Conservation (phyloP, 495 filamentous ascomycete genomes). For the Aspergillus sparsus region DNA sequence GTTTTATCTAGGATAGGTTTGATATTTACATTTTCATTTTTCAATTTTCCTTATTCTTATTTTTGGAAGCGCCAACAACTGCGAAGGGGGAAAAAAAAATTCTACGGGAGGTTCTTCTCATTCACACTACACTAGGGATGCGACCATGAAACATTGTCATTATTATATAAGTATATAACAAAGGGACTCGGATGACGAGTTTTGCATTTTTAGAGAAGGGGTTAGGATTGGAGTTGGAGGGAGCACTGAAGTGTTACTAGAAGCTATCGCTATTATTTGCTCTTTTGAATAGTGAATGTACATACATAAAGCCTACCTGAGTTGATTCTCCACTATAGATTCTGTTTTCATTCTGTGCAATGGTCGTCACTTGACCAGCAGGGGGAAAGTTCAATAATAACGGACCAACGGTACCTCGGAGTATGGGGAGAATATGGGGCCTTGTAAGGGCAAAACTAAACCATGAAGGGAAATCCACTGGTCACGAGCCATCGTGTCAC, state of each 20-base stretch:
- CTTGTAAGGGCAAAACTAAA: background rate
- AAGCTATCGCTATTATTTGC: background rate
- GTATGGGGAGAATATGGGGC: background rate
- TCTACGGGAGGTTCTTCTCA: conserved; percentile 12
- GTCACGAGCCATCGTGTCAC: too few species aligned
- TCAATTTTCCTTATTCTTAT: conserved; percentile 15
- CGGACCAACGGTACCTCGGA: too few species aligned
- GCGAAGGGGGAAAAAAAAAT: conserved; percentile 1
- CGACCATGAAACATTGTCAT: conserved; percentile 24
- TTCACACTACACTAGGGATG: conserved; percentile 24
- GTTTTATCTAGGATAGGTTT: too few species aligned
- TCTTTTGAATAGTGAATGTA: background rate
- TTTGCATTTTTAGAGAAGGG: conserved; percentile 21
- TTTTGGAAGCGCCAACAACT: conserved; percentile 8
- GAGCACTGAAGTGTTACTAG: background rate
- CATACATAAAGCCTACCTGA: conserved; percentile 2
- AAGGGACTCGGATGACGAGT: background rate
- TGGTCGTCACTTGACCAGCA: conserved; percentile 1
- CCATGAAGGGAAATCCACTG: too few species aligned
- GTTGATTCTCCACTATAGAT: background rate
- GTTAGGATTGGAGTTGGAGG: background rate
- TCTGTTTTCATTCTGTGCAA: background rate
- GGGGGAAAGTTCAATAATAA: too few species aligned
- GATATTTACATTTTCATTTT: background rate
- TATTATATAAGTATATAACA: conserved; percentile 14